Percentiles rank a stretch among this genome's conserved stretches.
Evolutionary conservation across 192 early-diverging fungal genomes (phyloP).

Genomic region (Kappamyces sp.): DNA sequence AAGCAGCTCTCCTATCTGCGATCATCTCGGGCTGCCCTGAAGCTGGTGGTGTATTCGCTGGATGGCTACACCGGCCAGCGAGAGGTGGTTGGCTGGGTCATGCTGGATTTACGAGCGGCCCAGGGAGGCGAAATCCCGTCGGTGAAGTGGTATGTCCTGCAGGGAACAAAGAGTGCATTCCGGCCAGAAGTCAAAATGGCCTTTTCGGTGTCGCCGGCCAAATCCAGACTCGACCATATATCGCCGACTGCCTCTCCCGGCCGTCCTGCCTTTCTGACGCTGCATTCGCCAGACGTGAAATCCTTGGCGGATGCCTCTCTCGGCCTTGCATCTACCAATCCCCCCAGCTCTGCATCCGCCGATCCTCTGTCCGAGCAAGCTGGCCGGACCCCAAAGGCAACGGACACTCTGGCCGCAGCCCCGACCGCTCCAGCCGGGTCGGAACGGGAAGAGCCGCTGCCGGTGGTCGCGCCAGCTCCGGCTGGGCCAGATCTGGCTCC

Average conservation of each 20-base stretch:
- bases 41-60: conserved; percentile 40
- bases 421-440: no score
- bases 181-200: conserved; percentile 50
- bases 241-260: no score
- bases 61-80: conserved; percentile 19
- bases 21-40: conserved; percentile 43
- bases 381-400: no score
- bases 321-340: not conserved
- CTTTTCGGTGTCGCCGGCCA: conserved; percentile 30
- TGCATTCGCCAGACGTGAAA: no score
- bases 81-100: conserved; percentile 44
- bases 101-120: conserved; percentile 51
- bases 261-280: no score
- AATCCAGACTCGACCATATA: conserved; percentile 5
- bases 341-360: not conserved
- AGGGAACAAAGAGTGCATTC: conserved; percentile 34
- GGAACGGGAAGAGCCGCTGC: no score
- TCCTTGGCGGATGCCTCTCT: not conserved
- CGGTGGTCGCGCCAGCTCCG: no score
- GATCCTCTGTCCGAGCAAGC: conserved; percentile 5
- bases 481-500: no score
- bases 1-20: conserved; percentile 36
- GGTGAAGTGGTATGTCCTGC: conserved; percentile 39
- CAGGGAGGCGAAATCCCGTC: not conserved
- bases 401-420: no score